phyloP scores from a whole-genome alignment of 495 filamentous ascomycete species.

The Penicillium bovifimosum region DNA sequence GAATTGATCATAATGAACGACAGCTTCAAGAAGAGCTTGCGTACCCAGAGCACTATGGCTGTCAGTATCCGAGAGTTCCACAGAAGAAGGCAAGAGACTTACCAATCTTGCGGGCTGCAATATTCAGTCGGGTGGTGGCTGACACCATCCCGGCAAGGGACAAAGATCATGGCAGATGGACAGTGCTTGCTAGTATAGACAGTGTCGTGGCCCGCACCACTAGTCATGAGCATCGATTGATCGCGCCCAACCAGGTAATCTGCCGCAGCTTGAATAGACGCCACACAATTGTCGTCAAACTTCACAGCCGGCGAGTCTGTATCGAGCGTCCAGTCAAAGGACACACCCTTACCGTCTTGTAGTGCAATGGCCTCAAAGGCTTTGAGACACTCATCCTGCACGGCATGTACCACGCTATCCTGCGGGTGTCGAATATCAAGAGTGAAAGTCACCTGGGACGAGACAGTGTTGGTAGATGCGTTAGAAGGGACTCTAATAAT shows the following conservation, averaged over 20 bases:
- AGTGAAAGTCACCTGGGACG: constrained; percentile 58
- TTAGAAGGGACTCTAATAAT: constrained; percentile 53
- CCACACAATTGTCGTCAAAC: constrained; percentile 61
- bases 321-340: constrained; percentile 47
- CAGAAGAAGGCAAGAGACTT: constrained; percentile 6
- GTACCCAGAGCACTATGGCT: constrained; percentile 29
- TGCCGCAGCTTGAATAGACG: constrained; percentile 52
- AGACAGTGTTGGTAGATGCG: constrained; percentile 66
- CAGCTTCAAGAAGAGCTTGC: constrained; percentile 31
- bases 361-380: constrained; percentile 48
- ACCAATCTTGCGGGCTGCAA: constrained; percentile 51
- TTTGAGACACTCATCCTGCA: constrained; percentile 42
- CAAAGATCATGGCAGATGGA: constrained; percentile 61
- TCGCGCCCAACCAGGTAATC: constrained; percentile 38
- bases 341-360: constrained; percentile 44
- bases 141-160: constrained; percentile 55
- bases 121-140: constrained; percentile 60
- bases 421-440: constrained; percentile 61
- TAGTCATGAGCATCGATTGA: constrained; percentile 40
- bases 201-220: constrained; percentile 56
- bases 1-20: constrained; percentile 32
- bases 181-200: constrained; percentile 51
- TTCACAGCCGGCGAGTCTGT: constrained; percentile 55
- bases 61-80: neutral
- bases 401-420: constrained; percentile 47